Evolutionary conservation across 257 asterid genomes (phyloP).

Genomic region (Salvia hispanica): DNA sequence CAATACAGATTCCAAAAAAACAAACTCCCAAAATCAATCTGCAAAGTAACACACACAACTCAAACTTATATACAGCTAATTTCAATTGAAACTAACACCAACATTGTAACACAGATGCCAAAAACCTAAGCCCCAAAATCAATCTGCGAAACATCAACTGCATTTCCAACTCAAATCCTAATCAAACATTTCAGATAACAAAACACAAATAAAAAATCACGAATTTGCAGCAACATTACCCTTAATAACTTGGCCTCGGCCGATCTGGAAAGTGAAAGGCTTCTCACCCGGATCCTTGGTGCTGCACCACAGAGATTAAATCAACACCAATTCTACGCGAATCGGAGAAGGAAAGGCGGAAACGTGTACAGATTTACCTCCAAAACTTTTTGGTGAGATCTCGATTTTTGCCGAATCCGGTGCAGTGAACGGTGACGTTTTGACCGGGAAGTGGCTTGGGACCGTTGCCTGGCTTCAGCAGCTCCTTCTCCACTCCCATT

Average conservation of each 20-base stretch:
- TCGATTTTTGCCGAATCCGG: slow-evolving; percentile 90
- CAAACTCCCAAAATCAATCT: no score
- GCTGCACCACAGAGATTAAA: slow-evolving; percentile 39
- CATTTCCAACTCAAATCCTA: not conserved
- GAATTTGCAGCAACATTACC: slow-evolving; percentile 7
- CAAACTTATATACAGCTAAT: no score
- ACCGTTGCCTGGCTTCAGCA: slow-evolving; percentile 67
- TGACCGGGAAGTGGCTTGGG: slow-evolving; percentile 79
- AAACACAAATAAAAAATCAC: not conserved
- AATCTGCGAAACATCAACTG: not conserved
- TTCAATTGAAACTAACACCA: no score
- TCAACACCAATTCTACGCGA: not conserved
- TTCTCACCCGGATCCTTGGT: slow-evolving; percentile 94
- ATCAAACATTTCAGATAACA: not conserved
- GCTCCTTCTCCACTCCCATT: slow-evolving; percentile 91
- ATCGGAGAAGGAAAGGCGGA: not conserved
- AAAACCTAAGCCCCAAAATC: not conserved
- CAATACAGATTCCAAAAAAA: no score
- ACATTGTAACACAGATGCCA: no score
- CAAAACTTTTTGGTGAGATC: slow-evolving; percentile 76
- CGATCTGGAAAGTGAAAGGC: slow-evolving; percentile 87
- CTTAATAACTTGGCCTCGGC: slow-evolving; percentile 61
- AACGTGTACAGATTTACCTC: slow-evolving; percentile 51
- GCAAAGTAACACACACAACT: no score
- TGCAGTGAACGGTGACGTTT: slow-evolving; percentile 93